These are phyloP conservation scores for Komagataella kurtzmanii DNA, from an alignment of 805 yeast genomes.

Conservation along the genomic window DNA sequence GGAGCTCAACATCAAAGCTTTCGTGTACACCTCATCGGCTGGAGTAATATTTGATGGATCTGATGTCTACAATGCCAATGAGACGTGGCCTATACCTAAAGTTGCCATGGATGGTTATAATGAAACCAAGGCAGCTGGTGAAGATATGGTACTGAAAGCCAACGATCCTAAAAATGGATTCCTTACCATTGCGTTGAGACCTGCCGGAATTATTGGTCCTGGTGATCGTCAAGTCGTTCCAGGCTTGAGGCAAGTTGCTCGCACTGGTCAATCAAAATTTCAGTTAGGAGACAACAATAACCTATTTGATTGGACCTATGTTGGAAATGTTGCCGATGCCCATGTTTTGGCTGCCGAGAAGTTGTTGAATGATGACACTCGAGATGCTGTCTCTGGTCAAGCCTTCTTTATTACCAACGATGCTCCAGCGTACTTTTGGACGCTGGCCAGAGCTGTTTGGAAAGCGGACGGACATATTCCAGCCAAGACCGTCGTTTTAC, in stretches of 20 bases:
- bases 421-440: conserved; percentile 93
- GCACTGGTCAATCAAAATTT: conserved; percentile 75
- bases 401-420: conserved; percentile 87
- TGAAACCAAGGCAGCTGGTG: conserved; percentile 89
- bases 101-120: conserved; percentile 95
- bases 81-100: conserved; percentile 84
- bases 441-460: conserved; percentile 94
- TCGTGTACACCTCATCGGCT: conserved; percentile 93
- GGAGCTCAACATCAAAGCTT: conserved; percentile 35
- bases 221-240: conserved; percentile 97
- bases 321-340: conserved; percentile 96
- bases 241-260: conserved; percentile 73
- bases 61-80: conserved; percentile 85
- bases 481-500: conserved; percentile 50
- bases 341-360: conserved; percentile 87
- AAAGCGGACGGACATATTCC: conserved; percentile 87
- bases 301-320: conserved; percentile 93
- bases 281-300: conserved; percentile 93
- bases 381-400: conserved; percentile 59
- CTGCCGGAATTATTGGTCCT: conserved; percentile 98
- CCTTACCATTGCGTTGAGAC: conserved; percentile 78
- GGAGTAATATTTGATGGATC: conserved; percentile 97
- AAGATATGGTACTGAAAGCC: conserved; percentile 63
- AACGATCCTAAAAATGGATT: conserved; percentile 44
- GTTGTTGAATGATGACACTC: conserved; percentile 31